These are phyloP conservation scores for Henckelia pumila DNA, from an alignment of 257 asterid species.

Conservation along the genomic window DNA sequence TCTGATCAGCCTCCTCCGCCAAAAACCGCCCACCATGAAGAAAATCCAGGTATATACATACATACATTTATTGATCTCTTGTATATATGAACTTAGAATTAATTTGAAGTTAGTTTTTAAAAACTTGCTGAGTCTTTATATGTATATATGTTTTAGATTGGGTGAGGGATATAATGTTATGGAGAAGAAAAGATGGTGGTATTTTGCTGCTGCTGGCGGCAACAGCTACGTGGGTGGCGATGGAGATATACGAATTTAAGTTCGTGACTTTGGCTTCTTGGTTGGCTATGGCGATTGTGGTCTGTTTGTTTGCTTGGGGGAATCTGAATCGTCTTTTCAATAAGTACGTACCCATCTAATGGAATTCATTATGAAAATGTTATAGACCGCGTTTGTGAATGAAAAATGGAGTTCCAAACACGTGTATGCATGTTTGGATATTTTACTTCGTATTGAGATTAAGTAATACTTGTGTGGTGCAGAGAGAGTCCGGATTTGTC, in stretches of 20 bases:
- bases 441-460: too few species aligned
- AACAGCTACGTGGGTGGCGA: conserved; percentile 41
- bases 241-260: conserved; percentile 45
- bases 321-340: conserved; percentile 44
- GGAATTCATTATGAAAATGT: too few species aligned
- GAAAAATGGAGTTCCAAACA: too few species aligned
- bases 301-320: conserved; percentile 49
- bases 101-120: too few species aligned
- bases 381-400: too few species aligned
- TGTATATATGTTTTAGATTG: conserved; percentile 30
- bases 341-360: conserved; percentile 43
- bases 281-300: conserved; percentile 42
- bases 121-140: not conserved
- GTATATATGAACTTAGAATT: too few species aligned
- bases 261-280: conserved; percentile 48
- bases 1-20: conserved; percentile 23
- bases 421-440: too few species aligned
- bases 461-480: conserved; percentile 8
- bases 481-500: conserved; percentile 57
- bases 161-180: conserved; percentile 39
- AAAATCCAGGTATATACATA: conserved; percentile 10
- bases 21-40: conserved; percentile 9
- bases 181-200: conserved; percentile 53
- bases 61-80: too few species aligned
- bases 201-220: conserved; percentile 35